These are phyloP conservation scores for Rubroshorea leprosula DNA, from an alignment of 345 rosid genomes.

Conservation along the genomic window DNA sequence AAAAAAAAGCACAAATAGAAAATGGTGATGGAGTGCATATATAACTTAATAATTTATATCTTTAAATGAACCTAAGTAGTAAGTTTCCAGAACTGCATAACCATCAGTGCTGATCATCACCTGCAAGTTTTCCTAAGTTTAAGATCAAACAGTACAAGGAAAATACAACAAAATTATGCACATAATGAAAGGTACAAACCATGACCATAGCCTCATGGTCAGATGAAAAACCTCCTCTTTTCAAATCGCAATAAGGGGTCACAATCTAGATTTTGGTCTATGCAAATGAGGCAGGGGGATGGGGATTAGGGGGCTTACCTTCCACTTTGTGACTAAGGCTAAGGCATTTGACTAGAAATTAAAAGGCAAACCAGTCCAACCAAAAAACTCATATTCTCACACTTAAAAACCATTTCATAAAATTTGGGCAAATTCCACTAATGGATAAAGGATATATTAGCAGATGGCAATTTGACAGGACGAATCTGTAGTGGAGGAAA, in stretches of 20 bases:
- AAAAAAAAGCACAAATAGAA: background rate
- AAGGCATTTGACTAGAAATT: background rate
- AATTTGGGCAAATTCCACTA: background rate
- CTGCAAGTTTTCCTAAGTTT: conserved; percentile 40
- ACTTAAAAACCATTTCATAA: background rate
- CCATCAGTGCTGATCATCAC: conserved; percentile 99
- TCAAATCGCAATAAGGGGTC: background rate
- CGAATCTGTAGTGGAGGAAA: too few species aligned
- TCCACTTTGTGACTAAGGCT: background rate
- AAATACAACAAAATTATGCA: conserved; percentile 2
- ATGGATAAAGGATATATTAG: background rate
- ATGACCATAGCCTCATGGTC: background rate
- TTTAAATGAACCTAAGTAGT: conserved; percentile 66
- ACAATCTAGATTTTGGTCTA: background rate
- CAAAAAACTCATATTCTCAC: background rate
- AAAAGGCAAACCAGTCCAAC: background rate
- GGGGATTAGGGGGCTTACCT: background rate
- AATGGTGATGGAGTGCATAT: background rate
- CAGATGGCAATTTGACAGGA: too few species aligned
- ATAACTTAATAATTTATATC: background rate
- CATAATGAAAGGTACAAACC: background rate
- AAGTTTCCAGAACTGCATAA: conserved; percentile 82
- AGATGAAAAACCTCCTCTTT: background rate
- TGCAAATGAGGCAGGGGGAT: background rate
- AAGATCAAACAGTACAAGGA: conserved; percentile 14